Percentiles rank a stretch among this genome's conserved stretches.
These are phyloP conservation scores for Chenopodium album DNA, from an alignment of 148 eudicot genomes.

Conservation along the genomic window DNA sequence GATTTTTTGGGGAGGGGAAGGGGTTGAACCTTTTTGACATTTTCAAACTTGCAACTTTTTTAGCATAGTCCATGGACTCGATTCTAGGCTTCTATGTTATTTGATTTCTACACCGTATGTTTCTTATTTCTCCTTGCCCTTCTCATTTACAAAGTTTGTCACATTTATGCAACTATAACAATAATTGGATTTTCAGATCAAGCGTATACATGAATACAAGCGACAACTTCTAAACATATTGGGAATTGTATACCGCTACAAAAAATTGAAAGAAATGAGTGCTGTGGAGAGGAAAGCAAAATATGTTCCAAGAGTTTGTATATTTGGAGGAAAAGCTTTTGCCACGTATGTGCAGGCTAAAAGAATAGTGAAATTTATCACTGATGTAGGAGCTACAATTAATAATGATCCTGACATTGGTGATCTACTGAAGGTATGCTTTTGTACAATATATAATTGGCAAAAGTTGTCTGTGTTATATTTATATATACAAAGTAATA, in stretches of 20 bases:
- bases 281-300: background rate
- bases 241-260: slow-evolving; percentile 10
- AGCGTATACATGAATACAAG: slow-evolving; percentile 10
- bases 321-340: slow-evolving; percentile 4
- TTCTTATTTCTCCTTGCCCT: too few relatives aligned
- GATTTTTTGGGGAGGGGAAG: too few relatives aligned
- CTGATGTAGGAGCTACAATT: background rate
- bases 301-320: slow-evolving; percentile 6
- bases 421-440: background rate
- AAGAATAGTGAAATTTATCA: slow-evolving; percentile 6
- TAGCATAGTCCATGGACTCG: too few relatives aligned
- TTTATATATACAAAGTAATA: background rate
- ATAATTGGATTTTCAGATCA: background rate
- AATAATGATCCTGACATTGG: slow-evolving; percentile 7
- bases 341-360: slow-evolving; percentile 7
- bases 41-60: too few relatives aligned
- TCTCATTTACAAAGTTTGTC: background rate
- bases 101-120: too few relatives aligned
- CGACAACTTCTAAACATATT: background rate
- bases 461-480: background rate
- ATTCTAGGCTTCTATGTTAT: too few relatives aligned
- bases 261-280: slow-evolving; percentile 7
- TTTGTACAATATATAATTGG: background rate
- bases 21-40: too few relatives aligned
- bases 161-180: background rate